A percentile compares a stretch with the other conserved stretches of the same genome.
phyloP scores from a whole-genome alignment of 306 rosid genomes.

The Sicyos edulis region DNA sequence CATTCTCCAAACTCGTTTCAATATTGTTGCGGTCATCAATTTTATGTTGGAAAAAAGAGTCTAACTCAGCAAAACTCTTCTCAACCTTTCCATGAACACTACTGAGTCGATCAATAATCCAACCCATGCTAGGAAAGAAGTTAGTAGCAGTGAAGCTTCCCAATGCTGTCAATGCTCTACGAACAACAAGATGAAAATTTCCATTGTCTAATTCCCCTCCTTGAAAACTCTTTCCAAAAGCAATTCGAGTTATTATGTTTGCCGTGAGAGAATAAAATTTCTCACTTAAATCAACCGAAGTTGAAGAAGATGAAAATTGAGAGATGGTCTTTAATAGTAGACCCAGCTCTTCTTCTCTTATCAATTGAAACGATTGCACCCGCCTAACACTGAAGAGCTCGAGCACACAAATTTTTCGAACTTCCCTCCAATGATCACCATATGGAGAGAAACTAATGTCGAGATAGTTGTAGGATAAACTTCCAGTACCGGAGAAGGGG shows the following conservation, averaged over 20 bases:
- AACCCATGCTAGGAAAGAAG: no score
- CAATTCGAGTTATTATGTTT: slow-evolving; percentile 21
- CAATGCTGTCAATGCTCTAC: slow-evolving; percentile 11
- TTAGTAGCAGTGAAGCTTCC: slow-evolving; percentile 20
- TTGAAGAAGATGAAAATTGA: neutral
- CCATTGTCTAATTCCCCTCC: neutral
- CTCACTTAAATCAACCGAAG: slow-evolving; percentile 19
- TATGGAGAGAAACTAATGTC: neutral
- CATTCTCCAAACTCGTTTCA: no score
- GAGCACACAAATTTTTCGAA: neutral
- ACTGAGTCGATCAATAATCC: no score
- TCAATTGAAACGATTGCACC: slow-evolving; percentile 24
- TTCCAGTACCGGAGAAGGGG: neutral
- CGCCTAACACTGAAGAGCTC: slow-evolving; percentile 29
- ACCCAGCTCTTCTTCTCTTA: slow-evolving; percentile 31
- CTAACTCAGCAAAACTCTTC: no score
- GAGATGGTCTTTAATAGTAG: slow-evolving; percentile 17
- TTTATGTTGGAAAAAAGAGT: no score
- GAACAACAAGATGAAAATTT: slow-evolving; percentile 17
- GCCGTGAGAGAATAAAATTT: neutral
- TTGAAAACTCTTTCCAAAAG: slow-evolving; percentile 32
- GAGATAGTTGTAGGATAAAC: neutral
- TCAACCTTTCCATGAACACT: no score
- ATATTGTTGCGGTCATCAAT: no score
- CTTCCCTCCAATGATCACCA: neutral